Evolutionary conservation across 139 green algal species (phyloP).

Genomic region (Volvox reticuliferus): DNA sequence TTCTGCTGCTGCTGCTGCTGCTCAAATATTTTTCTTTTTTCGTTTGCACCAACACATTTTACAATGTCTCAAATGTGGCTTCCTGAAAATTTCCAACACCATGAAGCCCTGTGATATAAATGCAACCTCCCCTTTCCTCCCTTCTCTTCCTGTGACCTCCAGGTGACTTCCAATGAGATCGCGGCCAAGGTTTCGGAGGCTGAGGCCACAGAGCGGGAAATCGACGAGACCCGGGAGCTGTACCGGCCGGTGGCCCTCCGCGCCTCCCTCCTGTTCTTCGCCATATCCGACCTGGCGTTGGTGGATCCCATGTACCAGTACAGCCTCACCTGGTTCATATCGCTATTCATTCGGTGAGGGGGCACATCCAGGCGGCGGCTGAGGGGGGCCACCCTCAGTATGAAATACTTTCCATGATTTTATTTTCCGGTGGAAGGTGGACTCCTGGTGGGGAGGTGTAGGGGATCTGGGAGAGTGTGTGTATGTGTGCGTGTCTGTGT

Average conservation of each 20-base stretch:
- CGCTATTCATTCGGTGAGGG: constrained; percentile 51
- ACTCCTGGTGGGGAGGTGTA: background rate
- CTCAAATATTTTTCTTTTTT: too few species aligned
- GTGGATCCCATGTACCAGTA: constrained; percentile 92
- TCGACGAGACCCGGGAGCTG: constrained; percentile 81
- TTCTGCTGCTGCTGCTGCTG: too few species aligned
- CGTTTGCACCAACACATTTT: too few species aligned
- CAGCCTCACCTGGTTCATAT: constrained; percentile 64
- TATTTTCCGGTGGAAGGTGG: too few species aligned
- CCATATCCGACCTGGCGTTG: constrained; percentile 81
- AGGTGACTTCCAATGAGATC: constrained; percentile 82
- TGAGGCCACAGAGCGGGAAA: constrained; percentile 79
- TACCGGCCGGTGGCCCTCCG: constrained; percentile 82
- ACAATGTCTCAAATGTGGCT: too few species aligned
- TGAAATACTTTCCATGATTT: too few species aligned
- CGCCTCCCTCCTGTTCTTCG: constrained; percentile 84
- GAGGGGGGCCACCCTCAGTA: too few species aligned
- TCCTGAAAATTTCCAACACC: too few species aligned
- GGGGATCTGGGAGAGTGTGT: too few species aligned
- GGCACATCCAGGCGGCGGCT: background rate
- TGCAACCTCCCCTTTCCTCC: too few species aligned
- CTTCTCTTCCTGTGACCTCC: background rate
- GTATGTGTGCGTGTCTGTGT: too few species aligned
- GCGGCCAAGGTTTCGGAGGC: constrained; percentile 79
- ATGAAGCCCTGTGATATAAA: too few species aligned